phyloP scores from a whole-genome alignment of 768 basidiomycete species.

The Zangia roseola region DNA sequence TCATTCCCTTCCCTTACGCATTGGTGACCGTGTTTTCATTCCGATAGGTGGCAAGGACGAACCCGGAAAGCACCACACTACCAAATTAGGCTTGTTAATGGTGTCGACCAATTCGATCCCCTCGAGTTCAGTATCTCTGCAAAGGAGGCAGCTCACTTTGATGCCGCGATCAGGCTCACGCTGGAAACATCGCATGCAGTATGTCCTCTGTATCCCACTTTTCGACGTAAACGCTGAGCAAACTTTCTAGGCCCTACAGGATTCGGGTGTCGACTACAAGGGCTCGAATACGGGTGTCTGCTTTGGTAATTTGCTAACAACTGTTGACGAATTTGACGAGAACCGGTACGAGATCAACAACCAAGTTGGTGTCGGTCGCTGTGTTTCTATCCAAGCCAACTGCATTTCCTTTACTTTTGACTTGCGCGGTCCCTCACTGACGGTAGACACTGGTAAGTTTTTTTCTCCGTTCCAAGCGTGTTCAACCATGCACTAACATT shows the following conservation, averaged over 20 bases:
- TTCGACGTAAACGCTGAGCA: neutral
- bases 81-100: constrained; percentile 30
- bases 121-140: constrained; percentile 35
- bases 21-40: neutral
- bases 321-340: constrained; percentile 28
- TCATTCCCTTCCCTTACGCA: neutral
- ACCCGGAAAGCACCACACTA: constrained; percentile 30
- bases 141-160: constrained; percentile 30
- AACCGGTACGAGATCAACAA: constrained; percentile 28
- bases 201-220: neutral
- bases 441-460: constrained; percentile 35
- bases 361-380: constrained; percentile 30
- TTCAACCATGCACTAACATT: neutral
- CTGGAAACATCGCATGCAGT: constrained; percentile 32
- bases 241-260: constrained; percentile 34
- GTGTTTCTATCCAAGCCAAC: constrained; percentile 31
- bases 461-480: neutral
- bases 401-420: constrained; percentile 36
- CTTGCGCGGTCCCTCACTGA: constrained; percentile 47
- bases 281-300: constrained; percentile 43
- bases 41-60: constrained; percentile 28
- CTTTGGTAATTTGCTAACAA: constrained; percentile 33
- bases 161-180: constrained; percentile 31
- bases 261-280: constrained; percentile 48
- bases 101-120: constrained; percentile 33